phyloP scores from a whole-genome alignment of 1,139 yeast species.

The Suhomyces bokatorum region DNA sequence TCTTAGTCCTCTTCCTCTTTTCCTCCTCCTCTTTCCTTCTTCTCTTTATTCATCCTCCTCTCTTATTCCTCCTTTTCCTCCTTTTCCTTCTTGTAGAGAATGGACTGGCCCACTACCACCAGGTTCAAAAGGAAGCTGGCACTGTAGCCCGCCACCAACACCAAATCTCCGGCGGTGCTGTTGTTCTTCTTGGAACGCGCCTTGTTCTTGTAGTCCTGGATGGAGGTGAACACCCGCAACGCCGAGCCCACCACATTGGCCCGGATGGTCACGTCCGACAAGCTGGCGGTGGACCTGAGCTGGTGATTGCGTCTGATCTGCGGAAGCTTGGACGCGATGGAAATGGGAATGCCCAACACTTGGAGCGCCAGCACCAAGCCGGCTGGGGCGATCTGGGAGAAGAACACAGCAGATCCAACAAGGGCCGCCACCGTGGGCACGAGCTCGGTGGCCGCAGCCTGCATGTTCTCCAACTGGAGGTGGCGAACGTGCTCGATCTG shows the following conservation, averaged over 20 bases:
- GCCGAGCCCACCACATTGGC: constrained; percentile 58
- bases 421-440: constrained; percentile 27
- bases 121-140: constrained; percentile 24
- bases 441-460: constrained; percentile 9
- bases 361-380: constrained; percentile 40
- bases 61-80: not conserved
- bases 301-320: constrained; percentile 52
- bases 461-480: constrained; percentile 18
- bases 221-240: constrained; percentile 58
- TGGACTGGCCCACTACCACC: constrained; percentile 24
- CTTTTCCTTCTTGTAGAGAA: constrained; percentile 11
- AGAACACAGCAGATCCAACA: constrained; percentile 29
- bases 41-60: too few relatives aligned
- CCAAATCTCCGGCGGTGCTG: constrained; percentile 16
- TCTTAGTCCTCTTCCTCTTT: too few relatives aligned
- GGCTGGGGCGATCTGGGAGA: constrained; percentile 36
- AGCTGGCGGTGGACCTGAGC: constrained; percentile 54
- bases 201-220: constrained; percentile 27
- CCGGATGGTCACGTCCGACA: constrained; percentile 53
- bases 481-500: constrained; percentile 17
- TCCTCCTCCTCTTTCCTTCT: too few relatives aligned
- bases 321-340: constrained; percentile 54
- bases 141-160: constrained; percentile 28
- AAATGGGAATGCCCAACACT: constrained; percentile 53
- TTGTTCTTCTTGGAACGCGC: constrained; percentile 8